Base-by-base conservation (phyloP, 192 early-diverging fungal genomes). In the Backusella tuberculispora region DNA sequence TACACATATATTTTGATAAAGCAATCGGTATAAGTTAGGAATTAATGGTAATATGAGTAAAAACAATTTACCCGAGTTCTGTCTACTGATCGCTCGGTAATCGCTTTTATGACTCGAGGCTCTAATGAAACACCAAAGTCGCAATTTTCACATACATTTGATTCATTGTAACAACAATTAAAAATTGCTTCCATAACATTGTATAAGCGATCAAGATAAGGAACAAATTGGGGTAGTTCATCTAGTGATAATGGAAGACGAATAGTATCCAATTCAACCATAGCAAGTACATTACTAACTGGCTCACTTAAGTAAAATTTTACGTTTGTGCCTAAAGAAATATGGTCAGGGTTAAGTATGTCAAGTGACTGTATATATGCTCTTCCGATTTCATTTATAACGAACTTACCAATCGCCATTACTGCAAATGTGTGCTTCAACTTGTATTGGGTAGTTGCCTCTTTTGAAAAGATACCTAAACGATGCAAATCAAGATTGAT, bases 181-280 rank as follows among this genome's bases (percentile, higher is more conserved):
- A 21, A 21, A 56, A 56, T 56, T 21, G 19, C 53, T 56, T 56
- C 53, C 19, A 21, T 21, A 56, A 56, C 53, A 56, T 56, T 56
- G 19, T 56, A 56, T 2, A 56, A 21, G 14, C 53, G 19, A 21
- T 56, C 19, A 21, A 56, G 53, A 21, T 56, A 56, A 21, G 53
- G 53, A 21, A 56, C 53, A 56, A 56, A 6, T 56, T 56, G 53
- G 21, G 53, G 53, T 2, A 56, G 53, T 56, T 56, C 53, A 17
- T 56, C 19, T 21, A 56, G 19, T 56, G 53, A 56, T 56, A 56
- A 56, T 56, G 53, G 53, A 21, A 56, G 19, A n/a, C 19, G 53
- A 56, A 21, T 17, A 56, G n/a, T 21, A 56, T 56, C 53, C 19
- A 56, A 56, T 56, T 56, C 53, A 56, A 56, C n/a, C 14, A 56